Evolutionary conservation across 2,329 filamentous ascomycete genomes (phyloP), one percentile per base, ranked within the genome.

Genomic region (Fusarium nanum): DNA sequence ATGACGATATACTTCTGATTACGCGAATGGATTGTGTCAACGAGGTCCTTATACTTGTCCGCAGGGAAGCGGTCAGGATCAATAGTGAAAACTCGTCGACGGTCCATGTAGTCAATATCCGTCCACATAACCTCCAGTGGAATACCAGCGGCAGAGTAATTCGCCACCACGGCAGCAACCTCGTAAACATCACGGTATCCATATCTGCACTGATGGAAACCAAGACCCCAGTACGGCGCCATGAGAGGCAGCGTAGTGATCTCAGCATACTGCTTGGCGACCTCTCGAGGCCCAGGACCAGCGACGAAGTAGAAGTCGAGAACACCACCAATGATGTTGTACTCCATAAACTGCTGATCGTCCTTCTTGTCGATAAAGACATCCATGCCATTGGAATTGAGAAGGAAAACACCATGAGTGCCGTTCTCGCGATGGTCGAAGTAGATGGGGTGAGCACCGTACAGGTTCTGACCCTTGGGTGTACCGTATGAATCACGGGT

Each of bases 371-470:
- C 87, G 77, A 94, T 89, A 72, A 90, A 91, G 77, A 94, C 84
- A 64, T 94, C 91, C 89, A 94, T 94, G 34, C 88, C 91, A 73
- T 93, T 91, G 14, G 89, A 90, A 78, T 92, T 93, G 68, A 92
- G 79, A 25, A 93, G 81, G 76, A 93, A 91, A 5, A 93, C 91
- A 20, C 90, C 85, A 81, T 92, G 76, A 64, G 90, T 80, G 75
- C 88, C 81, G 57, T 55, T 64, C 9, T 84, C 84, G 22, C 92
- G 86, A 76, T 93, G 89, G 61, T 94, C 92, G 70, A 91, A 88
- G 80, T 93, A 93, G n/a, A 93, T 82, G 0, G 92, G 91, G 69
- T 94, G 92, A 52, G 86, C 87, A 6, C 91, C 90, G 71, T 94
- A 94, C 7, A 94, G 78, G 72, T 94, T 94, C 20, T 85, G 83